phyloP scores from a whole-genome alignment of 495 filamentous ascomycete species.

The Copromyces sp. region DNA sequence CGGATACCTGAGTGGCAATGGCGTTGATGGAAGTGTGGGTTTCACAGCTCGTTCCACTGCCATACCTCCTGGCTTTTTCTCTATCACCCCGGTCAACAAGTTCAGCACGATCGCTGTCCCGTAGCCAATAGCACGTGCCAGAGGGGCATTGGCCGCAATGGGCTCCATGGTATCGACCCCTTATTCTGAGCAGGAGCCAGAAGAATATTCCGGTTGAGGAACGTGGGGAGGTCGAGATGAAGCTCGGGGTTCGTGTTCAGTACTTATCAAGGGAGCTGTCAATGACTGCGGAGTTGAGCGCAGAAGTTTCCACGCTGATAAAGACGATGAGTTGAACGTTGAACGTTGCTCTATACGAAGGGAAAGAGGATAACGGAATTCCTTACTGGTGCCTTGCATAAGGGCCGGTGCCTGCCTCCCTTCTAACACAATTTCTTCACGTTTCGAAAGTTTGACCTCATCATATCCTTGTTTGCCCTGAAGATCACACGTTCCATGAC shows the following conservation, averaged over 20 bases:
- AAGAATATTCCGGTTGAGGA: not conserved
- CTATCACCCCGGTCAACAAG: not conserved
- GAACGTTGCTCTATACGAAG: not conserved
- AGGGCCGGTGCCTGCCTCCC: not conserved
- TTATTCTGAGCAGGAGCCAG: not conserved
- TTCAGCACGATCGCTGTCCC: not conserved
- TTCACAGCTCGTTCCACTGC: not conserved
- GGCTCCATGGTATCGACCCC: not conserved
- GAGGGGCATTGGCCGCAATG: not conserved
- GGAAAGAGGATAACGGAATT: not conserved
- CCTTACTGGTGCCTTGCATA: not conserved
- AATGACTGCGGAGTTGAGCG: not conserved
- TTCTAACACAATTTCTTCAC: not conserved
- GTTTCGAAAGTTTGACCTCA: not conserved
- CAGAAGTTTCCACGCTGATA: not conserved
- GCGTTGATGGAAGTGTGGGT: not conserved
- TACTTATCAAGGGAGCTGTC: not conserved
- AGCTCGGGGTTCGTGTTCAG: not conserved
- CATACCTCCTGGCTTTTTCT: not conserved
- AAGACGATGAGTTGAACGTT: not conserved
- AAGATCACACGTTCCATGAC: not conserved
- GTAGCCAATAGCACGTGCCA: not conserved
- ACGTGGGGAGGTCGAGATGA: not conserved
- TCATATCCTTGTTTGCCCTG: not conserved
- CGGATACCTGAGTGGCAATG: not conserved